Conservation (phyloP, 371 early-diverging fungal genomes). For the Umbelopsis sp. region DNA sequence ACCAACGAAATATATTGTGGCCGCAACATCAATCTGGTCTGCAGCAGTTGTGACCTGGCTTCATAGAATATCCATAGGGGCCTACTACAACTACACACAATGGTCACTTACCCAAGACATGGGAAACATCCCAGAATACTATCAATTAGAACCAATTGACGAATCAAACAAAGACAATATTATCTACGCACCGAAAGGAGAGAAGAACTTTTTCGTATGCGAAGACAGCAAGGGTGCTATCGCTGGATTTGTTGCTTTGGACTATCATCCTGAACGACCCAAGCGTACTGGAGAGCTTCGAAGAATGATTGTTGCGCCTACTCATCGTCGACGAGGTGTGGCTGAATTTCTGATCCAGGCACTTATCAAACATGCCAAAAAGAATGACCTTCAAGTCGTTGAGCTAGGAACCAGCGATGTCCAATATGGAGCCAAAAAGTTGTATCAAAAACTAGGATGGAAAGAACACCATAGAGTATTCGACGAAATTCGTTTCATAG, state of each 20-base stretch:
- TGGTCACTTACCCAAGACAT: neutral
- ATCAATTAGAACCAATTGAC: neutral
- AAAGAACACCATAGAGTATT: neutral
- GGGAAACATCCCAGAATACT: constrained; percentile 7
- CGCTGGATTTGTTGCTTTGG: constrained; percentile 3
- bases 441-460: constrained; percentile 7
- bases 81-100: neutral
- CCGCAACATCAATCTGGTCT: neutral
- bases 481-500: neutral
- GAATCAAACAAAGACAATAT: constrained; percentile 10
- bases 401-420: constrained; percentile 12
- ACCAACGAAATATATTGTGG: neutral
- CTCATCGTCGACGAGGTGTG: neutral
- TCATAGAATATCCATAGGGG: neutral
- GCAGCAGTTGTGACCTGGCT: neutral
- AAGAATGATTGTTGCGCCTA: neutral
- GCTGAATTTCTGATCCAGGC: neutral
- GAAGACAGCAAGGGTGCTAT: neutral
- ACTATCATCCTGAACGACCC: neutral
- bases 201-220: constrained; percentile 8
- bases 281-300: constrained; percentile 6
- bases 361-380: neutral
- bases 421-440: neutral
- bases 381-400: constrained; percentile 7
- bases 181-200: neutral